Conservation (phyloP, 2,329 filamentous ascomycete genomes). For the Penicillium griseofulvum region DNA sequence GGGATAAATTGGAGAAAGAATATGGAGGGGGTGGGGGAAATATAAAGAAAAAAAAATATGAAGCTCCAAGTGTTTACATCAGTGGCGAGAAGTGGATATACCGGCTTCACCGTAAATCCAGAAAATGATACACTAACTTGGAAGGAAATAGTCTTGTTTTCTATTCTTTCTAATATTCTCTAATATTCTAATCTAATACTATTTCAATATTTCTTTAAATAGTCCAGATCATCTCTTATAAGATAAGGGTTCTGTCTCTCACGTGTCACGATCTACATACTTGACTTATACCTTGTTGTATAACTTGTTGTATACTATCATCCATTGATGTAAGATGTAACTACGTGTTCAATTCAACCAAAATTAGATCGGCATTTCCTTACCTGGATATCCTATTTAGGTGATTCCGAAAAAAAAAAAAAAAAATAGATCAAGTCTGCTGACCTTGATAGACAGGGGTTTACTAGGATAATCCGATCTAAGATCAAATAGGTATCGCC, state of each 20-base stretch:
- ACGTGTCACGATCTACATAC: slow-evolving; percentile 18
- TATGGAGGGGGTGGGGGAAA: not conserved
- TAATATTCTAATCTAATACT: too few relatives aligned
- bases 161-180: too few relatives aligned
- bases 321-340: too few relatives aligned
- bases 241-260: slow-evolving; percentile 22
- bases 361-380: not conserved
- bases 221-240: not conserved
- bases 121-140: not conserved
- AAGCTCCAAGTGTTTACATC: slow-evolving; percentile 17
- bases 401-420: slow-evolving; percentile 10
- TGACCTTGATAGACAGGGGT: slow-evolving; percentile 17
- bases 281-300: not conserved
- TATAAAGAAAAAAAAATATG: slow-evolving; percentile 5
- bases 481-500: slow-evolving; percentile 17
- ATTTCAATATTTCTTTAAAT: not conserved
- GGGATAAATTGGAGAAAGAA: not conserved
- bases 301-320: too few relatives aligned
- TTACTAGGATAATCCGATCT: slow-evolving; percentile 6
- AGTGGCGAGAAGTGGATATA: slow-evolving; percentile 21
- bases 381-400: slow-evolving; percentile 14
- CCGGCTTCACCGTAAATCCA: slow-evolving; percentile 17
- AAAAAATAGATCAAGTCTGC: slow-evolving; percentile 14
- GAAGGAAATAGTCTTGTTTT: too few relatives aligned
- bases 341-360: too few relatives aligned